These are phyloP conservation scores for Clonostachys solani DNA, from an alignment of 2,329 filamentous ascomycete genomes.

Conservation along the genomic window DNA sequence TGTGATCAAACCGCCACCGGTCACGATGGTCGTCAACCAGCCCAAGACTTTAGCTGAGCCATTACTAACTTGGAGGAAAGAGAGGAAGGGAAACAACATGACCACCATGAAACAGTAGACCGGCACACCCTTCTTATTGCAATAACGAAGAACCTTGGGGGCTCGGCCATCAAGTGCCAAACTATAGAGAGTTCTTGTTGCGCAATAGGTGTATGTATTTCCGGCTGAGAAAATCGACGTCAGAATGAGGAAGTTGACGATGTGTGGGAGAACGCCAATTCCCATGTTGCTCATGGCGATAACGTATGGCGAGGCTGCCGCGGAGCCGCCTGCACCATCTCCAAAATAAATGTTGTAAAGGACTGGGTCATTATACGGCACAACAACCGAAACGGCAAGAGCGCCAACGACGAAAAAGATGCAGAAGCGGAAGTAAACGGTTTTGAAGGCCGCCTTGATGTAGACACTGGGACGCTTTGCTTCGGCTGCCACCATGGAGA, in stretches of 20 bases:
- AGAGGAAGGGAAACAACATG: conserved; percentile 48
- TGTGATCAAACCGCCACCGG: conserved; percentile 55
- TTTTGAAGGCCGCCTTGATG: conserved; percentile 39
- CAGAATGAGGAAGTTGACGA: conserved; percentile 50
- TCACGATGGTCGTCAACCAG: conserved; percentile 53
- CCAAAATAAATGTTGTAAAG: conserved; percentile 15
- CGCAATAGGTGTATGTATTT: conserved; percentile 48
- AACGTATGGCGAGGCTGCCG: conserved; percentile 52
- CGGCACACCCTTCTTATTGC: conserved; percentile 56
- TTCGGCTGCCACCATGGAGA: conserved; percentile 61
- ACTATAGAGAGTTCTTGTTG: conserved; percentile 44
- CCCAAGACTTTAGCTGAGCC: conserved; percentile 43
- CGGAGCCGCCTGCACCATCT: conserved; percentile 18
- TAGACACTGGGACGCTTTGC: conserved; percentile 44
- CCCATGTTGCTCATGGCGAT: conserved; percentile 51
- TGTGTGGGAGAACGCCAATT: conserved; percentile 47
- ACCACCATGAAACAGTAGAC: conserved; percentile 52
- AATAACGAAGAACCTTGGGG: conserved; percentile 49
- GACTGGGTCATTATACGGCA: conserved; percentile 31
- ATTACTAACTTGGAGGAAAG: conserved; percentile 45
- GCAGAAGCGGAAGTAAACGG: conserved; percentile 17
- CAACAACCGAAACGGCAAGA: conserved; percentile 22
- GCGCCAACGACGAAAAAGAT: conserved; percentile 24
- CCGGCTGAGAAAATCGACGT: conserved; percentile 40
- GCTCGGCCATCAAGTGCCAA: conserved; percentile 46